A percentile compares a stretch with the other conserved stretches of the same genome.
phyloP scores from a whole-genome alignment of 2,329 filamentous ascomycete species.

The Curvularia spicifera region DNA sequence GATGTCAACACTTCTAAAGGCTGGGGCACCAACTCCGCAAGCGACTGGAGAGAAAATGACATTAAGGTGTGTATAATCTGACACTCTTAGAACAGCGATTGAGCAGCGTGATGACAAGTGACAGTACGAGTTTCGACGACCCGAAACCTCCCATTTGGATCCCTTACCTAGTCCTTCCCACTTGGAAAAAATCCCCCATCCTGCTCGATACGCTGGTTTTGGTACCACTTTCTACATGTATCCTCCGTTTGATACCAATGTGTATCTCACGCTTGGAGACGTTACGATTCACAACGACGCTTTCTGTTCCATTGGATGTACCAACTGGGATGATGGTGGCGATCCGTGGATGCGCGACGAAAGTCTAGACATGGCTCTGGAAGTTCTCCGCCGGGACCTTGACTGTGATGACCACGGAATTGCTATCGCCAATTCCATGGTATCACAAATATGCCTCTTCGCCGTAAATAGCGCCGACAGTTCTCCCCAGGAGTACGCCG shows the following conservation, averaged over 20 bases:
- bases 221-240: neutral
- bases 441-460: conserved; percentile 21
- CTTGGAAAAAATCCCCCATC: conserved; percentile 7
- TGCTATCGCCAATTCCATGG: conserved; percentile 24
- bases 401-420: conserved; percentile 22
- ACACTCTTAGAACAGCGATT: neutral
- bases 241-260: conserved; percentile 8
- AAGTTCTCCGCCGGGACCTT: conserved; percentile 16
- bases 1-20: conserved; percentile 22
- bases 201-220: conserved; percentile 19
- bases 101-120: neutral
- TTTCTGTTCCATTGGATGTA: conserved; percentile 15
- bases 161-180: neutral
- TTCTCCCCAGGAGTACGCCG: conserved; percentile 10
- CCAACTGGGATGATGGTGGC: neutral
- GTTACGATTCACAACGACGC: conserved; percentile 21
- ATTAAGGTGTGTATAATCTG: neutral
- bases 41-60: neutral
- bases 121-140: neutral
- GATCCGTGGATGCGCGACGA: conserved; percentile 29
- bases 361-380: conserved; percentile 30
- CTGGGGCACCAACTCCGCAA: neutral
- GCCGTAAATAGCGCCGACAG: conserved; percentile 8
- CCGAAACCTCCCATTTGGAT: neutral
- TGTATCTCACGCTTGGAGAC: conserved; percentile 25